These are phyloP conservation scores for Albizia julibrissin DNA, from an alignment of 306 rosid genomes.

Conservation along the genomic window DNA sequence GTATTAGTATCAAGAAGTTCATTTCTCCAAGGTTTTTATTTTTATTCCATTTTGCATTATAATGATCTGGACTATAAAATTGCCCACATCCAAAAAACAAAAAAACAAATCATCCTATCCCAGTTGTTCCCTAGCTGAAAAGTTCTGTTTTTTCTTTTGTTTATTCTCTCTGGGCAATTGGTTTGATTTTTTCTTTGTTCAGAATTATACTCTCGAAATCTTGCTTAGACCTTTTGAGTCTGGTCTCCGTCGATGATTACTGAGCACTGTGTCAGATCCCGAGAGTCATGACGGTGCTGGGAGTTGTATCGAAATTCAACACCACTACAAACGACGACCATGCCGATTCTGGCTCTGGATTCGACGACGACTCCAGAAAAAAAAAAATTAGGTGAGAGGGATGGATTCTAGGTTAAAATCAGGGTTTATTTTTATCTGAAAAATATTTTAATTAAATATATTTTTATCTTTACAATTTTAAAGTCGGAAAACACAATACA, in stretches of 20 bases:
- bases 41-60: conserved; percentile 15
- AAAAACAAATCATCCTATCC: background rate
- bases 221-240: conserved; percentile 36
- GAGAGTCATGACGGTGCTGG: conserved; percentile 25
- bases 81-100: background rate
- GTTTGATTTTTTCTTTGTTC: background rate
- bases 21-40: conserved; percentile 24
- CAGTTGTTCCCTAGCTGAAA: background rate
- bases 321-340: background rate
- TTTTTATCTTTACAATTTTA: no score
- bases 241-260: conserved; percentile 42
- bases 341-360: background rate
- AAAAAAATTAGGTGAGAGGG: no score
- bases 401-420: no score
- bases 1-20: conserved; percentile 27
- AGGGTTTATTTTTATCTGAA: no score
- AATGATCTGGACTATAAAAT: conserved; percentile 19
- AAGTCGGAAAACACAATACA: no score
- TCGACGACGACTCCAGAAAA: no score
- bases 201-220: conserved; percentile 40
- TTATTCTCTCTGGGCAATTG: background rate
- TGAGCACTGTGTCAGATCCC: conserved; percentile 34
- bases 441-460: no score
- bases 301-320: conserved; percentile 30
- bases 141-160: background rate